Percentiles rank a stretch among this genome's conserved stretches.
Evolutionary conservation across 2,329 filamentous ascomycete species (phyloP).

Genomic region (Trichoderma sp.): DNA sequence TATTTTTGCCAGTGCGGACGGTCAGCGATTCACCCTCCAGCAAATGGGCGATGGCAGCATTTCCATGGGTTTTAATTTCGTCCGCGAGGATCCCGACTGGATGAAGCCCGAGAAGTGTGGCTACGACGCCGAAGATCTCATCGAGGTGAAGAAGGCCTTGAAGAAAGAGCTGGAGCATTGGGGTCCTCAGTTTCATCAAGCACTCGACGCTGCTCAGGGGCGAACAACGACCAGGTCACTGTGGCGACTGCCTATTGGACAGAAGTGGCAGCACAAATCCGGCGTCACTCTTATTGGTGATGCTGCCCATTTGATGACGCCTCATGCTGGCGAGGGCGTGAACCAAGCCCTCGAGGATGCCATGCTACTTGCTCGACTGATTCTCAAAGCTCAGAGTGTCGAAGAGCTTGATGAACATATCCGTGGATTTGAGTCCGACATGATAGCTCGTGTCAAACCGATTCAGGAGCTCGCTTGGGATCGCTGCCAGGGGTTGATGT

Average conservation of each 20-base stretch:
- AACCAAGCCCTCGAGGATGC: constrained; percentile 48
- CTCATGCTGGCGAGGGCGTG: constrained; percentile 30
- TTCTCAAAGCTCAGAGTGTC: constrained; percentile 34
- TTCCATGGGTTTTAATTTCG: constrained; percentile 38
- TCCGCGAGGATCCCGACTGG: constrained; percentile 41
- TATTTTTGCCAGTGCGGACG: constrained; percentile 44
- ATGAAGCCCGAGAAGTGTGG: constrained; percentile 39
- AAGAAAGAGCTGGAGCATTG: constrained; percentile 41
- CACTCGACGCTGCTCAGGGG: constrained; percentile 41
- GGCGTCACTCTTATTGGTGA: constrained; percentile 19
- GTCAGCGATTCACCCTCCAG: constrained; percentile 39
- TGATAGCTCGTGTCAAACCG: constrained; percentile 38
- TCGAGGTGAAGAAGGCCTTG: constrained; percentile 39
- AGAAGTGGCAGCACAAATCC: constrained; percentile 28
- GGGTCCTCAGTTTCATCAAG: constrained; percentile 41
- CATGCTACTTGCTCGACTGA: constrained; percentile 45
- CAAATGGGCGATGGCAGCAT: constrained; percentile 50
- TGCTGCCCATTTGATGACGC: constrained; percentile 18
- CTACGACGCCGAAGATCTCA: constrained; percentile 42
- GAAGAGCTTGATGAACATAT: constrained; percentile 36
- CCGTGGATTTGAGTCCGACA: constrained; percentile 37
- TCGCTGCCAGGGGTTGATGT: constrained; percentile 47
- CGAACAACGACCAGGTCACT: constrained; percentile 43
- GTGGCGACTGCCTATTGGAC: constrained; percentile 52
- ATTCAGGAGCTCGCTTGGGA: constrained; percentile 45